Conservation (phyloP, 768 basidiomycete species). For the Kwoniella mangroviensis region DNA sequence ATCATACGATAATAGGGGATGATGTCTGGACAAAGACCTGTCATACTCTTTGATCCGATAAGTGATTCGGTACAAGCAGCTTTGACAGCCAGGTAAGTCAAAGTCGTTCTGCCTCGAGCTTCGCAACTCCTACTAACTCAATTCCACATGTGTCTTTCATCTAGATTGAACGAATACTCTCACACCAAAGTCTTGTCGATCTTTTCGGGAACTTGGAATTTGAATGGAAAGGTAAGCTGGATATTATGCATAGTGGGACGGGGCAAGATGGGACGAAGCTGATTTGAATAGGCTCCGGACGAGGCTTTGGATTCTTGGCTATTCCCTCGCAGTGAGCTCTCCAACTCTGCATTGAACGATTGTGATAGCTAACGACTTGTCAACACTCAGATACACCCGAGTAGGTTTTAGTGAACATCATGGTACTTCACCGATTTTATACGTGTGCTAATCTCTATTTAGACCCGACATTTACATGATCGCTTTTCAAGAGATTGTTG, state of each 20-base stretch:
- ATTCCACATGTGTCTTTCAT: no score
- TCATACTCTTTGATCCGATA: constrained; percentile 90
- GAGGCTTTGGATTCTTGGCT: constrained; percentile 87
- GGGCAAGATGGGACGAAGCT: no score
- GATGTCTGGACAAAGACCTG: constrained; percentile 80
- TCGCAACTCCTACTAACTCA: background rate
- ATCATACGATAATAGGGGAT: constrained; percentile 71
- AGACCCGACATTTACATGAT: constrained; percentile 80
- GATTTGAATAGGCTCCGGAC: constrained; percentile 65
- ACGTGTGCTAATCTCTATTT: background rate
- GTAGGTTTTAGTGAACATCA: constrained; percentile 62
- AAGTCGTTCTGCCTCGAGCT: background rate
- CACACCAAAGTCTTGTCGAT: constrained; percentile 71
- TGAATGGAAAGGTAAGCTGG: constrained; percentile 77
- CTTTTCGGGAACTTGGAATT: constrained; percentile 92
- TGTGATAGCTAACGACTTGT: background rate
- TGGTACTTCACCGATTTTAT: background rate
- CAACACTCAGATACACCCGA: constrained; percentile 60
- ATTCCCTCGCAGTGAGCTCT: constrained; percentile 75
- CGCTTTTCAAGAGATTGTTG: constrained; percentile 96
- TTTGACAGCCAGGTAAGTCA: constrained; percentile 69
- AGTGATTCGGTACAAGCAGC: constrained; percentile 81
- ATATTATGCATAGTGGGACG: constrained; percentile 18
- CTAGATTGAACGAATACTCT: constrained; percentile 81
- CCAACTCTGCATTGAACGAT: background rate